Conservation (phyloP, 139 green algal species). For the Cymbomonas tetramitiformis region DNA sequence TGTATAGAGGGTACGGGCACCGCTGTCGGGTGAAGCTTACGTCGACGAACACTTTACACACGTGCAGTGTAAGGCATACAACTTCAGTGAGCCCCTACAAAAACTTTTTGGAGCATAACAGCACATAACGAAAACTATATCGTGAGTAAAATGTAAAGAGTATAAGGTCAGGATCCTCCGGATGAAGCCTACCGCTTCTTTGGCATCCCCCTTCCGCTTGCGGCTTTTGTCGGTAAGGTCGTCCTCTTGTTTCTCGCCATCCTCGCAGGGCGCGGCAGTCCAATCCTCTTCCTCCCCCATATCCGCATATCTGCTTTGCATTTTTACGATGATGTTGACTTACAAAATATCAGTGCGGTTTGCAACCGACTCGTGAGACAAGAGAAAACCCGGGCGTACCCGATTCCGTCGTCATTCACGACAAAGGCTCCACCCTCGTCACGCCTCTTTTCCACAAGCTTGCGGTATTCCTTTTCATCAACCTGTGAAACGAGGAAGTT, state of each 20-base stretch:
- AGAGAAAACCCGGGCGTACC: background rate
- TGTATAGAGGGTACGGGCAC: too few species aligned
- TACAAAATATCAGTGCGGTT: background rate
- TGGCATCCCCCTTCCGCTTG: slow-evolving; percentile 10
- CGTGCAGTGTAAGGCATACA: too few species aligned
- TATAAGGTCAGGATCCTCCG: too few species aligned
- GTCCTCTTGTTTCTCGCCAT: slow-evolving; percentile 11
- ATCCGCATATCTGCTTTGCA: slow-evolving; percentile 52
- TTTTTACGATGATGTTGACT: background rate
- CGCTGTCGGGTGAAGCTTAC: too few species aligned
- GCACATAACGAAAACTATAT: too few species aligned
- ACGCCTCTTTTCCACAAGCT: slow-evolving; percentile 65
- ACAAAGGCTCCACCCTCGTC: slow-evolving; percentile 38
- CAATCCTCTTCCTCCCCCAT: slow-evolving; percentile 80
- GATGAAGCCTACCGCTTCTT: too few species aligned
- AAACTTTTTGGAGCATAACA: background rate
- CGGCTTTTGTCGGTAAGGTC: slow-evolving; percentile 14
- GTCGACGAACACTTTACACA: too few species aligned
- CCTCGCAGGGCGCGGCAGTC: slow-evolving; percentile 8
- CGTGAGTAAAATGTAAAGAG: too few species aligned
- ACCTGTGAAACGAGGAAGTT: slow-evolving; percentile 26
- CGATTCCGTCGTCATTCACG: slow-evolving; percentile 31
- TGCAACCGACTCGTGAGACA: background rate
- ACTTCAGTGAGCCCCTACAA: background rate
- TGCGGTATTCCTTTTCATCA: slow-evolving; percentile 69